A percentile compares a stretch with the other conserved stretches of the same genome.
Evolutionary conservation across 1,284 basidiomycete species (phyloP).

Genomic region (Neolentinus lepideus): DNA sequence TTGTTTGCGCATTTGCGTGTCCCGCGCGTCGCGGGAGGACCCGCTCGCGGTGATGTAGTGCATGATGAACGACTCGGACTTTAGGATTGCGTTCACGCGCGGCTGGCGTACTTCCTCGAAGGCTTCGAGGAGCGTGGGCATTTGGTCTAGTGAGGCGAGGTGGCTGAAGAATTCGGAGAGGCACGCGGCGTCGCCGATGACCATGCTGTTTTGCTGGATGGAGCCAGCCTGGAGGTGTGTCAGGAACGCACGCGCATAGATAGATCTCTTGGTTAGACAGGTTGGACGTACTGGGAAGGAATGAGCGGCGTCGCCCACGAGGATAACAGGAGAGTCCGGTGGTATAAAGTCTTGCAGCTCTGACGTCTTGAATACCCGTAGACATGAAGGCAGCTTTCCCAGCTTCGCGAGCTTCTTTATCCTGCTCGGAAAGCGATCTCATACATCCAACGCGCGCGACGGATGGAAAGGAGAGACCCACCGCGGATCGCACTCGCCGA

Average conservation of each 20-base stretch:
- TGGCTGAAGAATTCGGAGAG: slow-evolving; percentile 10
- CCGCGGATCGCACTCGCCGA: background rate
- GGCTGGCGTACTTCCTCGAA: slow-evolving; percentile 9
- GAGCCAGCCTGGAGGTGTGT: slow-evolving; percentile 2
- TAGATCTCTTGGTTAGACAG: too few relatives aligned
- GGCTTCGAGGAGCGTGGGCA: slow-evolving; percentile 7
- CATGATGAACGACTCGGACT: slow-evolving; percentile 3
- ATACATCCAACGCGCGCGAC: too few relatives aligned
- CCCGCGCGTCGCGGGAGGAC: slow-evolving; percentile 2
- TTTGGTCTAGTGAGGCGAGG: slow-evolving; percentile 6
- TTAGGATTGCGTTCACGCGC: slow-evolving; percentile 3
- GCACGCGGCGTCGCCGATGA: slow-evolving; percentile 10
- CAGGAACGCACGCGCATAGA: background rate
- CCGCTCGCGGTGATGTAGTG: background rate
- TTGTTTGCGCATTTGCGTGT: slow-evolving; percentile 3
- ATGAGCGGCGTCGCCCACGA: slow-evolving; percentile 12
- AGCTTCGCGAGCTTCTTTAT: background rate
- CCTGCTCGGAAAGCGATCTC: background rate
- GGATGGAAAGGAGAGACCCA: background rate
- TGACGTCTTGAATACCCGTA: background rate
- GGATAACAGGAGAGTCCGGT: slow-evolving; percentile 7
- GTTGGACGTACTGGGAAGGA: slow-evolving; percentile 4
- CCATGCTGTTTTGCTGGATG: slow-evolving; percentile 1
- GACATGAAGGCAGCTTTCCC: background rate
- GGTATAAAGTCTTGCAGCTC: slow-evolving; percentile 5